Base-by-base conservation (phyloP, 192 early-diverging fungal genomes). In the Podochytrium sp. region DNA sequence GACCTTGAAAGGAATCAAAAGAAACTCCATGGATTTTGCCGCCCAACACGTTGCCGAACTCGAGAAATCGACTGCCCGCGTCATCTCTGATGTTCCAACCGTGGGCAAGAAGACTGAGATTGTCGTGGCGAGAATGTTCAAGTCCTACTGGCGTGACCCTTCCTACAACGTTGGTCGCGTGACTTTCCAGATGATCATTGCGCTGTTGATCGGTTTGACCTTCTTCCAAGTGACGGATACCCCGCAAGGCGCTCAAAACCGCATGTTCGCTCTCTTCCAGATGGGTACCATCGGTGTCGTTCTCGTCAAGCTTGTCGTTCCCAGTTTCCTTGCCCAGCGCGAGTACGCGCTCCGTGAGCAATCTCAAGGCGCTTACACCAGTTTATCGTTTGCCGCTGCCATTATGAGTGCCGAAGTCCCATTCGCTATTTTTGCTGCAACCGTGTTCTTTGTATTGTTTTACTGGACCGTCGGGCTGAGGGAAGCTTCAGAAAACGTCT, bases 391-490 rank as follows among this genome's bases (percentile, higher is more conserved):
- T 77, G 83, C 84, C 35, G 58, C 84, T 10, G 82, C 89, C 5
- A 87, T 90, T 59, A 76, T 90, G 34, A 50, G 90, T 2, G 85
- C 89, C 34, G 91, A 94, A 66, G 77, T 90, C 30, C 93, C 93
- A 0, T 94, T 90, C 51, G 83, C 88, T 0, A 57, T 91, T 20
- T 52, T 91, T 43, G 76, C 85, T 27, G 76, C 84, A 56, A 90
- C 91, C 0, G 53, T 84, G 42, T 92, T 89, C 74, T 92, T 92
- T 77, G 66, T 88, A n/a, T 79, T 85, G 50, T 92, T 91, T 56
- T 94, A 94, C 80, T 94, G 89, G 88, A 84, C 88, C 27, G 83
- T 86, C n/a, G 91, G 90, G 0, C 81, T 94, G 37, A 82, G 81
- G 40, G 57, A 34, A 7, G 67, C 74, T 5, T 74, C 84, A 14